These are phyloP conservation scores for Trametes elegans DNA, from an alignment of 768 basidiomycete species.

Conservation along the genomic window DNA sequence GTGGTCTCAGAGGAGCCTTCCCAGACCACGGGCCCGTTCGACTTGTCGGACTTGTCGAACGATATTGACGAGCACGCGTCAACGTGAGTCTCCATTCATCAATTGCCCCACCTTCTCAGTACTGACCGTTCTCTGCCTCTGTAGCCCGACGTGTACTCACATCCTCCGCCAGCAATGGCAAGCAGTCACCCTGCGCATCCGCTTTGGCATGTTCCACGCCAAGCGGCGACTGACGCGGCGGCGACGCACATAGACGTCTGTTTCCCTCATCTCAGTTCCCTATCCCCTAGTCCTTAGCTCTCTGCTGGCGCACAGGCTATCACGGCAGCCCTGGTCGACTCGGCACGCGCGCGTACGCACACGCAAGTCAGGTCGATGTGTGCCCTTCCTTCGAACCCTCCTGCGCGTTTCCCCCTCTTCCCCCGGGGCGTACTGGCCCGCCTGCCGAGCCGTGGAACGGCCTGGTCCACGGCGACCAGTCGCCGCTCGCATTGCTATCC, in stretches of 20 bases:
- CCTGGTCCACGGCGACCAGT: background rate
- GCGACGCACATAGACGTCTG: slow-evolving; percentile 13
- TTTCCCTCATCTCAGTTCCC: background rate
- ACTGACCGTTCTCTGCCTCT: background rate
- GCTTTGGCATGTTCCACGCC: slow-evolving; percentile 57
- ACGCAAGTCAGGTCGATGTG: slow-evolving; percentile 13
- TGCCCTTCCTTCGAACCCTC: background rate
- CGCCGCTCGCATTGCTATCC: slow-evolving; percentile 16
- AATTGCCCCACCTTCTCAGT: background rate
- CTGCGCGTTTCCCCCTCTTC: background rate
- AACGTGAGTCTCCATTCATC: slow-evolving; percentile 18
- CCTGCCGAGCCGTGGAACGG: slow-evolving; percentile 10
- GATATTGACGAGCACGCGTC: slow-evolving; percentile 22
- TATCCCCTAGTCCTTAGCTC: background rate
- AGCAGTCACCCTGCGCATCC: slow-evolving; percentile 50
- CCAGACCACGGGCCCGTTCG: background rate
- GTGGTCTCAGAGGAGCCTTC: background rate
- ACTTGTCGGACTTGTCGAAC: no score
- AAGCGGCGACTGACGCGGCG: slow-evolving; percentile 33
- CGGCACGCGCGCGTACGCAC: slow-evolving; percentile 15
- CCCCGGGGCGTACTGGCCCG: slow-evolving; percentile 5
- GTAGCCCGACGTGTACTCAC: slow-evolving; percentile 57
- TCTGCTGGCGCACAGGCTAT: slow-evolving; percentile 8
- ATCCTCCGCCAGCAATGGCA: slow-evolving; percentile 59
- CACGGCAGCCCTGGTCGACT: slow-evolving; percentile 13